Evolutionary conservation across 805 yeast genomes (phyloP).

Genomic region (Yamadazyma paraphyllophila): DNA sequence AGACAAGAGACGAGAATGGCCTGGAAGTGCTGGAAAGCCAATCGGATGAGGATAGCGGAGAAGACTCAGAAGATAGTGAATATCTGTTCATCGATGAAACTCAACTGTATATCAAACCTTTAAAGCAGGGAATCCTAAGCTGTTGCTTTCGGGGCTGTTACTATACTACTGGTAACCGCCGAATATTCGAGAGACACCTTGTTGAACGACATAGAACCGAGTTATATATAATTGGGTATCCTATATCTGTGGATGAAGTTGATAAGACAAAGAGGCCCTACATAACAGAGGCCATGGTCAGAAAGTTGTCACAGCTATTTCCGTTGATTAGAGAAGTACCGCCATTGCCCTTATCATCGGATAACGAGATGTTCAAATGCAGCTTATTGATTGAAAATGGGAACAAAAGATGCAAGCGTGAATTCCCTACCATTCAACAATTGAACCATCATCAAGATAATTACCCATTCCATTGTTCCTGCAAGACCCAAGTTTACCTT

Average conservation of each 20-base stretch:
- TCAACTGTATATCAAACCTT: slow-evolving; percentile 8
- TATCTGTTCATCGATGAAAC: slow-evolving; percentile 21
- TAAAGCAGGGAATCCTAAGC: slow-evolving; percentile 13
- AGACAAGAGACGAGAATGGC: background rate
- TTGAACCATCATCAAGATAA: slow-evolving; percentile 18
- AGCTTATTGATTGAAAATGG: slow-evolving; percentile 7
- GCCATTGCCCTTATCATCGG: slow-evolving; percentile 19
- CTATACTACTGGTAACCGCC: slow-evolving; percentile 29
- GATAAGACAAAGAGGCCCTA: background rate
- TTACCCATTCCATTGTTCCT: slow-evolving; percentile 23
- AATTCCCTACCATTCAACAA: slow-evolving; percentile 17
- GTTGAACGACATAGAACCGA: slow-evolving; percentile 20
- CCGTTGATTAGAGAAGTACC: slow-evolving; percentile 25
- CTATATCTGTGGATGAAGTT: slow-evolving; percentile 15
- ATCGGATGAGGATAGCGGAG: background rate
- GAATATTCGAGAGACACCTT: slow-evolving; percentile 25
- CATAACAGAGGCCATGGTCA: slow-evolving; percentile 10
- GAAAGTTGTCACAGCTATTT: slow-evolving; percentile 13
- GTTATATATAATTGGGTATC: slow-evolving; percentile 25
- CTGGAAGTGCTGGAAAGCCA: too few relatives aligned
- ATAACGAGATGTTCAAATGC: slow-evolving; percentile 20
- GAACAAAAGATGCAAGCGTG: slow-evolving; percentile 10
- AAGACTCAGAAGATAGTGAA: slow-evolving; percentile 8
- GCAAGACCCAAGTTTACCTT: slow-evolving; percentile 28
- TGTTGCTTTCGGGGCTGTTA: slow-evolving; percentile 27